phyloP scores from a whole-genome alignment of 2,329 filamentous ascomycete genomes.

The Fusarium fracticaudum region DNA sequence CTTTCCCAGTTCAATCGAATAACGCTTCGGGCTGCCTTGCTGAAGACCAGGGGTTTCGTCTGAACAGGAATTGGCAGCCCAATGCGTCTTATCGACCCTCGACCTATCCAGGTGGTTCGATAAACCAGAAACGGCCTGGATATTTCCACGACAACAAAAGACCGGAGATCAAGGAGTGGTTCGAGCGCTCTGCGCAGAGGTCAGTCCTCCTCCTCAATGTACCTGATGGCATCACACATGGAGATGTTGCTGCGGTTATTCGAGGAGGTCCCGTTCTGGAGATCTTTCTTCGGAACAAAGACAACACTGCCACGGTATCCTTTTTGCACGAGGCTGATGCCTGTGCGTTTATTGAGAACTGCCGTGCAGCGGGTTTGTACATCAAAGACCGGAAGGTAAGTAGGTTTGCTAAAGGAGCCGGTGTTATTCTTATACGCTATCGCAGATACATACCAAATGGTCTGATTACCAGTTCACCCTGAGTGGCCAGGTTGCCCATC shows the following conservation, averaged over 20 bases:
- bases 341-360: constrained; percentile 71
- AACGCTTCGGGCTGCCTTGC: neutral
- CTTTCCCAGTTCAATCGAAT: neutral
- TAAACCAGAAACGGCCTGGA: neutral
- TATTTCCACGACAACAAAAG: neutral
- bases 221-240: constrained; percentile 68
- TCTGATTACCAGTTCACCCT: constrained; percentile 75
- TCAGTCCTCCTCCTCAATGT: constrained; percentile 73
- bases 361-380: constrained; percentile 72
- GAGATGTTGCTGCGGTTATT: constrained; percentile 71
- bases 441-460: constrained; percentile 75
- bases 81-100: neutral
- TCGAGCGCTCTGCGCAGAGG: constrained; percentile 56
- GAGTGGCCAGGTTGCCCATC: constrained; percentile 68
- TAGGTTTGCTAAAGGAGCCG: neutral
- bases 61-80: neutral
- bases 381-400: constrained; percentile 74
- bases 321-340: constrained; percentile 74
- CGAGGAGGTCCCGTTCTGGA: constrained; percentile 78
- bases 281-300: constrained; percentile 67
- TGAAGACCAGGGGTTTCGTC: neutral
- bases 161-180: neutral
- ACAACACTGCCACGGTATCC: constrained; percentile 72
- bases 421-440: neutral
- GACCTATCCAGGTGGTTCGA: neutral